Evolutionary conservation across 140 eudicot species (phyloP), one percentile per base, ranked within the genome.

Genomic region (Bidens hawaiensis): DNA sequence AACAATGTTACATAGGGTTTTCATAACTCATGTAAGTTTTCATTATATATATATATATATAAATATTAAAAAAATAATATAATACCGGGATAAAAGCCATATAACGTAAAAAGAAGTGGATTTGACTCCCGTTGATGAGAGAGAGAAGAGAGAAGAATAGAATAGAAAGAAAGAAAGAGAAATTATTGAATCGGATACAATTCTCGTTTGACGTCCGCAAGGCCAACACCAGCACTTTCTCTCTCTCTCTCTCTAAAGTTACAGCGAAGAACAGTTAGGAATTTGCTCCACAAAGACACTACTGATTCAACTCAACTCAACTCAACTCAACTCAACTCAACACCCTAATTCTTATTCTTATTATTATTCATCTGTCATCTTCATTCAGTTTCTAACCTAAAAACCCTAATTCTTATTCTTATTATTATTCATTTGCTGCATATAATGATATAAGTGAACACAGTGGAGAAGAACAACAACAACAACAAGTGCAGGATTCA

Each of bases 141-240:
- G n/a, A n/a, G n/a, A n/a, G n/a, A n/a, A n/a, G n/a, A n/a, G 68
- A 79, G 59, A 5, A 54, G 54, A 79, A 67, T 48, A 65, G 71
- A 78, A 77, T 71, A 60, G 78, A 72, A 64, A 73, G 75, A 79
- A 78, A 74, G 77, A 79, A 64, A 76, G 78, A 73, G 75, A 79
- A 74, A 75, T 77, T 61, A 76, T 87, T 87, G 77, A 91, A 87
- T 87, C 84, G 73, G 75, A 87, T 91, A 70, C 71, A 91, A 91
- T 84, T 63, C 81, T 61, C 45, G 43, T 87, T 91, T 91, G 96
- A 91, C 98, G 95, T 91, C 98, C 98, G 96, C 93, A 71, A 84
- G 79, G n/a, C n/a, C n/a, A 75, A 77, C 76, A 67, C 58, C 70
- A 72, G 54, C 77, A 69, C 60, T 64, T n/a, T n/a, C n/a, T n/a